phyloP scores from a whole-genome alignment of 1,139 yeast genomes.

The Yamadazyma diddensiae region DNA sequence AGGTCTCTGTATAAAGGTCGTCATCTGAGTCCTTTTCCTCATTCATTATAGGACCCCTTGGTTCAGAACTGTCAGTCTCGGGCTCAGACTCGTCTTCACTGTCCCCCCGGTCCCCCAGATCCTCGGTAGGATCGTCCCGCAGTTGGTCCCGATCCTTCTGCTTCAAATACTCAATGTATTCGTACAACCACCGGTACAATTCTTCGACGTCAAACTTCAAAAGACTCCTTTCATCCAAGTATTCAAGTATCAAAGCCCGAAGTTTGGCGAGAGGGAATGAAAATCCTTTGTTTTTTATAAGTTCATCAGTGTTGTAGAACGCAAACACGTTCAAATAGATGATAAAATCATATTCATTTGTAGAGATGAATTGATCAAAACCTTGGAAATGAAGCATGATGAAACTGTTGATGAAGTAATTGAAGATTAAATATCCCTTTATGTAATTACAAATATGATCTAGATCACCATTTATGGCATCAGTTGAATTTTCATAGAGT shows the following conservation, averaged over 20 bases:
- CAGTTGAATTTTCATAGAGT: constrained; percentile 31
- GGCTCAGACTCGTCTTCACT: background rate
- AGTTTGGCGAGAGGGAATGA: constrained; percentile 23
- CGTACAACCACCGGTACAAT: constrained; percentile 39
- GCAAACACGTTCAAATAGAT: constrained; percentile 44
- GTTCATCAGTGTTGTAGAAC: constrained; percentile 35
- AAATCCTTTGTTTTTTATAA: constrained; percentile 20
- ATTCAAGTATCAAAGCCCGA: constrained; percentile 28
- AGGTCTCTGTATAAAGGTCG: constrained; percentile 2
- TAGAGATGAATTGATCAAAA: constrained; percentile 40
- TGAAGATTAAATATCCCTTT: constrained; percentile 41
- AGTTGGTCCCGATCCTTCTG: constrained; percentile 23
- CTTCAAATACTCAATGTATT: constrained; percentile 40
- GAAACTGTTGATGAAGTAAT: constrained; percentile 43
- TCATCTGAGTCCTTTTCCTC: constrained; percentile 6
- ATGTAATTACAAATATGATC: constrained; percentile 27
- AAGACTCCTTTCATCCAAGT: constrained; percentile 29
- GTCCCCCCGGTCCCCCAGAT: background rate
- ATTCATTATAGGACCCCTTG: too few species aligned
- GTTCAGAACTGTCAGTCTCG: background rate
- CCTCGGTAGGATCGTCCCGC: background rate
- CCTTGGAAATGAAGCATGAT: constrained; percentile 46
- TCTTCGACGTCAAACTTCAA: constrained; percentile 37
- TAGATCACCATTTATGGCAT: constrained; percentile 17
- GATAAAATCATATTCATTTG: constrained; percentile 40